Base-by-base conservation (phyloP, 2,329 filamentous ascomycete genomes). In the Aspergillus spinulosporus region DNA sequence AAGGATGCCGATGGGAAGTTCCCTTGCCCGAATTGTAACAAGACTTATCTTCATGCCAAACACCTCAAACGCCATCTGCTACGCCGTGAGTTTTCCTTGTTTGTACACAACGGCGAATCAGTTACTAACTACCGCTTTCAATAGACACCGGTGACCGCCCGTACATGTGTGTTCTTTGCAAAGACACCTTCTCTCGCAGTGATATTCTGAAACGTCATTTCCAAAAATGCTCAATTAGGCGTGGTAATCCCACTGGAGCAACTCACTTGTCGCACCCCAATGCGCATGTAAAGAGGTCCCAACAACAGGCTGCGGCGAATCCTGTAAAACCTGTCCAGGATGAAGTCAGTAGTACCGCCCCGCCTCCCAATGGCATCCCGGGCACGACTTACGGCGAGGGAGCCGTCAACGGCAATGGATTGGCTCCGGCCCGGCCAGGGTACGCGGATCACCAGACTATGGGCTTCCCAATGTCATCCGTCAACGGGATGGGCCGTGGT, bases 161-260 rank as follows among this genome's bases (percentile, higher is more conserved):
- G 56, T 99, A 99, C 80, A 95, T 95, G 86, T 99, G 94, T 78
- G 90, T 96, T 64, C 82, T 99, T 50, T 99, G 94, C 82, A 92
- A 94, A 74, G 94, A 97, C 76, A 97, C 92, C 34, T 99, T 99
- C 77, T 96, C 91, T 48, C 88, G 94, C 74, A 96, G 92, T 82
- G 94, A 99, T 72, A 97, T 99, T 64, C 80, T 99, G 68, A 99
- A 99, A 82, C 90, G 94, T 63, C 94, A 99, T 78, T 99, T 97
- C 78, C 92, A 97, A 76, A 99, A 99, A 81, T 99, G 94, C 79
- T 97, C 94, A 39, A 91, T 97, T 63, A 88, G 94, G 68, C 88
- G 94, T 72, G 94, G 94, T 57, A 97, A 97, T 77, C 93, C 94
- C 53, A 96, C 92, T 12, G 92, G 92, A 66, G 91, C 91, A 61